Conservation (phyloP, 2,329 filamentous ascomycete species). For the Raffaelea albimanens region DNA sequence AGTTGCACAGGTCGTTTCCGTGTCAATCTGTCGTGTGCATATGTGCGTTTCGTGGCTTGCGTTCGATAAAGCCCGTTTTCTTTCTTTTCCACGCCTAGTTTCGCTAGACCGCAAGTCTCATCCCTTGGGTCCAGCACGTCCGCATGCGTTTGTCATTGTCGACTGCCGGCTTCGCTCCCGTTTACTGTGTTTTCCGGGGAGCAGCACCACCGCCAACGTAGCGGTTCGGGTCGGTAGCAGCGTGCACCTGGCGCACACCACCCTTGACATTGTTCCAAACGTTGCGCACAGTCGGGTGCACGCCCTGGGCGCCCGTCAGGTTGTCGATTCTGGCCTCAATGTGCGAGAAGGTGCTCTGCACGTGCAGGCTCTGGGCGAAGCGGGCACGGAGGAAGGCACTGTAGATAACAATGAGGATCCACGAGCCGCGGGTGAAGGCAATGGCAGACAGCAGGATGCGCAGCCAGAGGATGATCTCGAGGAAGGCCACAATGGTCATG, state of each 20-base stretch:
- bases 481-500: slow-evolving; percentile 83
- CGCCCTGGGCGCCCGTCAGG: slow-evolving; percentile 75
- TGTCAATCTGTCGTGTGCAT: no score
- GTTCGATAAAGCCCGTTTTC: no score
- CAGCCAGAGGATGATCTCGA: slow-evolving; percentile 83
- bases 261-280: slow-evolving; percentile 75
- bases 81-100: no score
- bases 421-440: slow-evolving; percentile 82
- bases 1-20: no score
- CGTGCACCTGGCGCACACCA: slow-evolving; percentile 61
- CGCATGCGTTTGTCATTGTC: no score
- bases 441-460: slow-evolving; percentile 73
- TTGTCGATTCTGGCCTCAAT: slow-evolving; percentile 70
- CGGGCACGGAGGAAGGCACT: slow-evolving; percentile 86
- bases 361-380: slow-evolving; percentile 82
- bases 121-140: no score
- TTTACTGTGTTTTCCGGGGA: slow-evolving; percentile 54
- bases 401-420: slow-evolving; percentile 80
- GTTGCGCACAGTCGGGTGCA: slow-evolving; percentile 68
- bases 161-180: no score
- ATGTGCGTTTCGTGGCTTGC: no score
- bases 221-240: slow-evolving; percentile 67
- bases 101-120: no score
- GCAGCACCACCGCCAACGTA: slow-evolving; percentile 51
- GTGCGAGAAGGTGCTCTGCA: slow-evolving; percentile 71